phyloP scores from a whole-genome alignment of 352 stramenopile genomes.

The Globisporangium spiculum region DNA sequence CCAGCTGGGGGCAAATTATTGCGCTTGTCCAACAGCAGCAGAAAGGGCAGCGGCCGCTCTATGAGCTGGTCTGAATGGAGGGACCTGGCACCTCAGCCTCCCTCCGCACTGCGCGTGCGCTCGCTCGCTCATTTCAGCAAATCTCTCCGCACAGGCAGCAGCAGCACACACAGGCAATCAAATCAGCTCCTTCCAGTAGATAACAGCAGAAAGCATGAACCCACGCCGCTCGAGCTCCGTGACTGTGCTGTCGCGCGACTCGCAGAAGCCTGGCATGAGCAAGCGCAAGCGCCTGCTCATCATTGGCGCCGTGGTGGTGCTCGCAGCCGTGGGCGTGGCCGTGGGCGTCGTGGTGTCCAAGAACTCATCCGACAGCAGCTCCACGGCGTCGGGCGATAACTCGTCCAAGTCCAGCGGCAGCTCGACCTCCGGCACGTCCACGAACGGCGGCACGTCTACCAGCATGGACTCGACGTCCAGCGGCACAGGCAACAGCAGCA shows the following conservation, averaged over 20 bases:
- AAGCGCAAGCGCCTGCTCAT: constrained; percentile 35
- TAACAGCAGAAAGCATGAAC: neutral
- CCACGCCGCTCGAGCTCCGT: constrained; percentile 14
- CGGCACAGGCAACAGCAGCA: neutral
- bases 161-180: neutral
- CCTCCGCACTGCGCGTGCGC: neutral
- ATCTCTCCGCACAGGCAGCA: neutral
- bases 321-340: constrained; percentile 40
- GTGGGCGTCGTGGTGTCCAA: constrained; percentile 48
- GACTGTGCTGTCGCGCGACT: constrained; percentile 15
- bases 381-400: constrained; percentile 14
- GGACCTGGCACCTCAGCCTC: neutral
- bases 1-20: neutral
- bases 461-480: neutral
- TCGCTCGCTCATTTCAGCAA: neutral
- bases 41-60: neutral
- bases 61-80: neutral
- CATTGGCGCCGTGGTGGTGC: constrained; percentile 28
- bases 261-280: constrained; percentile 12
- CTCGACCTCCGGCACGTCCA: constrained; percentile 6
- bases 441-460: neutral
- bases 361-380: constrained; percentile 21
- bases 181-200: neutral
- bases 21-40: neutral
- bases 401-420: constrained; percentile 6